A percentile compares a stretch with the other conserved stretches of the same genome.
Conservation (phyloP, 345 rosid genomes). For the Populus euphratica region DNA sequence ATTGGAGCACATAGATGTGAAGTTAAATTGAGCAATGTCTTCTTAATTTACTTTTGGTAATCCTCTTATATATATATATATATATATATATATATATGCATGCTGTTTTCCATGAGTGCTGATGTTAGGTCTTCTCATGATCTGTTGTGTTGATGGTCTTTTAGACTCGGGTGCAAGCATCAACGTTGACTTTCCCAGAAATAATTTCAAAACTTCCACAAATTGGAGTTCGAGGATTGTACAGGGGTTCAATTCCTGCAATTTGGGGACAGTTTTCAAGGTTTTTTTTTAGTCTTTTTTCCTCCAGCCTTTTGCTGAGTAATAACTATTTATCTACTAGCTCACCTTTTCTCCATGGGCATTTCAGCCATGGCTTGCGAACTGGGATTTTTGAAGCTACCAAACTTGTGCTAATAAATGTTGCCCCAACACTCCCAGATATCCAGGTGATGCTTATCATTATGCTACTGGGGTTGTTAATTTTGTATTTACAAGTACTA, state of each 20-base stretch:
- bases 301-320: conserved; percentile 3
- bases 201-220: conserved; percentile 86
- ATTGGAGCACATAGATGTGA: not conserved
- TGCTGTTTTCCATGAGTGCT: not conserved
- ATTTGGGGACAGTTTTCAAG: conserved; percentile 96
- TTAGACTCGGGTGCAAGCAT: conserved; percentile 97
- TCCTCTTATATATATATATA: not conserved
- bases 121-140: conserved; percentile 2
- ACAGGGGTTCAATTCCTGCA: conserved; percentile 95
- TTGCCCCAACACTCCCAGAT: conserved; percentile 86
- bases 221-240: conserved; percentile 78
- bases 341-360: conserved; percentile 14
- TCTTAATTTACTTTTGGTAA: not conserved
- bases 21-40: not conserved
- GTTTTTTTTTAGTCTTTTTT: conserved; percentile 34
- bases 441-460: conserved; percentile 57
- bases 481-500: not conserved
- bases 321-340: conserved; percentile 2
- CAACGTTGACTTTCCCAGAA: conserved; percentile 76
- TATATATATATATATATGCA: too few species aligned
- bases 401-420: conserved; percentile 74
- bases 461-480: not conserved
- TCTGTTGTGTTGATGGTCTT: conserved; percentile 16
- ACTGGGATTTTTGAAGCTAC: conserved; percentile 94
- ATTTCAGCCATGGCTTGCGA: conserved; percentile 82